Evolutionary conservation across 345 rosid genomes (phyloP), one percentile per base, ranked within the genome.

Genomic region (Litchi chinensis): DNA sequence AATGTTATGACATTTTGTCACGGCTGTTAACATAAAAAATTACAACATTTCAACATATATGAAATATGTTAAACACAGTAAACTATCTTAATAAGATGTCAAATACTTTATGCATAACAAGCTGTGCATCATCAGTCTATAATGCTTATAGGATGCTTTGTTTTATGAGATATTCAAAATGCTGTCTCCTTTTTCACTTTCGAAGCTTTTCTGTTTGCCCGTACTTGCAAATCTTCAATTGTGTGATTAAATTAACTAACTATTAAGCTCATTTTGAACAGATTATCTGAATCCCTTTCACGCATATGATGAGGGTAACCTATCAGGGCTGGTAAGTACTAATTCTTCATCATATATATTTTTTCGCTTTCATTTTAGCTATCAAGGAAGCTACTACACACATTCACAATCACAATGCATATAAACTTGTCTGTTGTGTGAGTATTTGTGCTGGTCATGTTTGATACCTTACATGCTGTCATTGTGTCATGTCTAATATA

Each of bases 221-320:
- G 15, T 54, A 4, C 56, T 39, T 52, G 24, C 44, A 43, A 73
- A 12, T 41, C 10, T 74, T 56, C 10, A 12, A 69, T 63, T 32
- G 37, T 48, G 48, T 37, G 32, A 43, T 66, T 64, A 32, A 73
- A 22, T 70, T 26, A n/a, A 39, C 15, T 81, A 67, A 70, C 41
- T 32, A 56, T 70, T 24, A 16, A 10, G n/a, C 28, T 26, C 62
- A 3, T 40, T 44, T 44, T 76, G 19, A 71, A 77, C 88, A 90
- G 93, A 90, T 82, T 90, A 89, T 82, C 79, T 87, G 63, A 89
- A 79, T 81, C 91, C 94, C 76, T 91, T 91, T 85, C 94, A 91
- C 80, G 94, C 92, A 40, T 91, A 91, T 65, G 94, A 89, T 12
- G 94, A 89, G 65, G 94, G 94, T 32, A 91, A 91, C 77, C 90